These are phyloP conservation scores for Cercospora brassicicola DNA, from an alignment of 2,329 filamentous ascomycete species.

Conservation along the genomic window DNA sequence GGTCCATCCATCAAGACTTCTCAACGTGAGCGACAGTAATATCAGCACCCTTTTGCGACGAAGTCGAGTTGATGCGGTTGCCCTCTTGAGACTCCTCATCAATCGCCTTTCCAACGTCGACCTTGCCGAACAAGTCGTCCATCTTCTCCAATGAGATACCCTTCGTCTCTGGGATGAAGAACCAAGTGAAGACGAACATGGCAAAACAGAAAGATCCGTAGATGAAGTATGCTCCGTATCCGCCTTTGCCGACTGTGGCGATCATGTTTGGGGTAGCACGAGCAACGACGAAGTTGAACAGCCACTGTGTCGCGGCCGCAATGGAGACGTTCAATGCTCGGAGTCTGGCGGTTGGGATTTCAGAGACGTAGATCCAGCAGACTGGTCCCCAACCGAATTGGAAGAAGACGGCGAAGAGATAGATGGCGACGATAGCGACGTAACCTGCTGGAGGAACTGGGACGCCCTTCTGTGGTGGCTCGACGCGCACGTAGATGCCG, in stretches of 20 bases:
- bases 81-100: conserved; percentile 13
- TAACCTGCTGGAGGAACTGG: conserved; percentile 66
- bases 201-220: conserved; percentile 60
- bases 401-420: conserved; percentile 69
- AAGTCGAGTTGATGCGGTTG: neutral
- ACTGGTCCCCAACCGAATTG: conserved; percentile 66
- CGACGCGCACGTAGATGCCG: conserved; percentile 67
- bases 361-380: conserved; percentile 68
- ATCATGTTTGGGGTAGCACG: conserved; percentile 69
- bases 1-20: neutral
- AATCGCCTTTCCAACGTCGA: conserved; percentile 32
- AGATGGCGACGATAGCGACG: conserved; percentile 69
- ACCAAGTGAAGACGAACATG: conserved; percentile 66
- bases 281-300: conserved; percentile 71
- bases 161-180: conserved; percentile 59
- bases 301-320: conserved; percentile 62
- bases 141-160: conserved; percentile 50
- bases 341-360: conserved; percentile 68
- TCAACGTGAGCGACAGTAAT: conserved; percentile 10
- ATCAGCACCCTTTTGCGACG: conserved; percentile 1
- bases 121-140: conserved; percentile 42
- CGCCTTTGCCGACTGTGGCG: conserved; percentile 51
- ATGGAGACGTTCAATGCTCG: conserved; percentile 67
- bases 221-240: conserved; percentile 48
- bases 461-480: conserved; percentile 56